Evolutionary conservation across 2,329 filamentous ascomycete species (phyloP).

Genomic region (Pseudocercospora pini-densiflorae): DNA sequence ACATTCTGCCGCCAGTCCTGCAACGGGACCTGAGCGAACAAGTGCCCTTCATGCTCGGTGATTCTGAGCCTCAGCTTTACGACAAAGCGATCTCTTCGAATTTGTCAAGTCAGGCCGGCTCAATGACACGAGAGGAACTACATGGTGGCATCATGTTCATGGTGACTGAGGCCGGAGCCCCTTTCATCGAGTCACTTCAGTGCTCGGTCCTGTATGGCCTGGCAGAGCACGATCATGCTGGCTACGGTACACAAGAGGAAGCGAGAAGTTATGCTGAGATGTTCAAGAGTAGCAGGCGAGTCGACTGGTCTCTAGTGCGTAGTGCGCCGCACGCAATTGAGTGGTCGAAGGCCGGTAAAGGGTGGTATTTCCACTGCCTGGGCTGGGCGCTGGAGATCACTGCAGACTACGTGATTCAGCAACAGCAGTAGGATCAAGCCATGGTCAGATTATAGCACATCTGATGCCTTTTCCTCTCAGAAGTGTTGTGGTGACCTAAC

Average conservation of each 20-base stretch:
- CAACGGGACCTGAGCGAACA: not conserved
- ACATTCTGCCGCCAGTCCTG: not conserved
- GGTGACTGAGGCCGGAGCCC: not conserved
- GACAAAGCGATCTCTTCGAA: not conserved
- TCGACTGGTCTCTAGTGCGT: not conserved
- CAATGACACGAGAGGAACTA: conserved; percentile 5
- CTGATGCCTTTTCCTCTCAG: not conserved
- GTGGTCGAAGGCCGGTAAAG: not conserved
- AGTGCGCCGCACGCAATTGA: conserved; percentile 3
- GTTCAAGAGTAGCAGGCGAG: conserved; percentile 6
- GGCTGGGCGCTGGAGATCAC: conserved; percentile 2
- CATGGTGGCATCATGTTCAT: not conserved
- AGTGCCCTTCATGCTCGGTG: not conserved
- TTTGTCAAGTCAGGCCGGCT: not conserved
- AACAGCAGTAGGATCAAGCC: not conserved
- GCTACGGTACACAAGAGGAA: not conserved
- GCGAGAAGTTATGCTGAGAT: not conserved
- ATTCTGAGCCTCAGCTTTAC: not conserved
- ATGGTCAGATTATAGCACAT: not conserved
- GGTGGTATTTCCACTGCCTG: not conserved
- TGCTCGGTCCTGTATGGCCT: not conserved
- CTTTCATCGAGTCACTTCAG: not conserved
- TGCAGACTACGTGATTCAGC: not conserved
- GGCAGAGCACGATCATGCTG: conserved; percentile 2
- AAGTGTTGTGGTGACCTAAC: not conserved